These are phyloP conservation scores for Psilocybe cyanescens DNA, from an alignment of 768 basidiomycete species.

Conservation along the genomic window DNA sequence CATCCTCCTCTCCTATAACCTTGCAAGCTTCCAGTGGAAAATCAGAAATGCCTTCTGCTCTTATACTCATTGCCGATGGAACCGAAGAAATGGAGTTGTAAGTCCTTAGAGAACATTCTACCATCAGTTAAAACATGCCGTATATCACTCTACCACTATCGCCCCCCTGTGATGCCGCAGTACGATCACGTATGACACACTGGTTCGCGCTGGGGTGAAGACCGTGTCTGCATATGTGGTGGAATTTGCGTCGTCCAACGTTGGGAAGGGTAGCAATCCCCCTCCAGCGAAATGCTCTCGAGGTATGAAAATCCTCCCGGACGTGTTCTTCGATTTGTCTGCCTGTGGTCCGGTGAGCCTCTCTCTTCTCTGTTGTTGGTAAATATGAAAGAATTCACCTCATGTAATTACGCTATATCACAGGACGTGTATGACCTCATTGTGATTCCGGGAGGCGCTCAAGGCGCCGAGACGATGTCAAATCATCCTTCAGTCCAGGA, in stretches of 20 bases:
- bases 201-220: constrained; percentile 73
- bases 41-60: constrained; percentile 52
- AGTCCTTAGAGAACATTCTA: constrained; percentile 23
- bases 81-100: constrained; percentile 93
- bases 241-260: constrained; percentile 30
- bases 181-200: constrained; percentile 81
- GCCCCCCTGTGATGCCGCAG: constrained; percentile 37
- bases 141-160: neutral
- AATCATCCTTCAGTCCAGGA: constrained; percentile 60
- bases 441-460: constrained; percentile 78
- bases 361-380: too few relatives aligned
- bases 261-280: constrained; percentile 34
- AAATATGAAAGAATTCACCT: too few relatives aligned
- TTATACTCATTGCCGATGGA: constrained; percentile 78
- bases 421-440: constrained; percentile 72
- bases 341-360: constrained; percentile 50
- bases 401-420: neutral
- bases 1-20: too few relatives aligned
- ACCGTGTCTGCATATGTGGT: constrained; percentile 69
- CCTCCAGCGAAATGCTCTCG: constrained; percentile 68
- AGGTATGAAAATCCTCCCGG: constrained; percentile 74
- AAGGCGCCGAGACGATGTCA: constrained; percentile 78
- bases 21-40: too few relatives aligned
- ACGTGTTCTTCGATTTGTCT: constrained; percentile 52
- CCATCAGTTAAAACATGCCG: neutral